Percentiles rank a stretch among this genome's conserved stretches.
Evolutionary conservation across 805 yeast species (phyloP).

Genomic region (Yarrowia porcina): DNA sequence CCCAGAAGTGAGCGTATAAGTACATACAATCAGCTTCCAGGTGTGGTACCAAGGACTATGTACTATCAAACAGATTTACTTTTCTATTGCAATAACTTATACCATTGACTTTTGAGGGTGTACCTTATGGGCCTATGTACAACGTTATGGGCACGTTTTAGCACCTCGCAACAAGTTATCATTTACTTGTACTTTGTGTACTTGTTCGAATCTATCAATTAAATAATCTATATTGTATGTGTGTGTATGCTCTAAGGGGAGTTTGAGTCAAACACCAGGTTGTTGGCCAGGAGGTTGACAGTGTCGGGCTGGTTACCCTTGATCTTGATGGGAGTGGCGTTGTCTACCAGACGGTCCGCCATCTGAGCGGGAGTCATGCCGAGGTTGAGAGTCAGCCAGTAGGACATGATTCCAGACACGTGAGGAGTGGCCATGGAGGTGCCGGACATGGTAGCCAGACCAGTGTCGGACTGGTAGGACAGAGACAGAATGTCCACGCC

Average conservation of each 20-base stretch:
- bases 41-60: too few species aligned
- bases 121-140: too few species aligned
- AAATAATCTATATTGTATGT: conserved; percentile 8
- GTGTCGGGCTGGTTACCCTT: conserved; percentile 28
- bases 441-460: conserved; percentile 55
- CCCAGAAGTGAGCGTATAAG: too few species aligned
- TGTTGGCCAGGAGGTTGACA: conserved; percentile 31
- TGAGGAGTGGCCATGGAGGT: conserved; percentile 99
- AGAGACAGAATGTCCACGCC: conserved; percentile 81
- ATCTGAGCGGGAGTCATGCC: conserved; percentile 37
- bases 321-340: conserved; percentile 28
- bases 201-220: conserved; percentile 21
- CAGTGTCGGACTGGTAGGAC: conserved; percentile 34
- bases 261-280: conserved; percentile 27
- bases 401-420: conserved; percentile 85
- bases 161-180: too few species aligned
- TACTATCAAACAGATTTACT: too few species aligned
- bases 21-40: too few species aligned
- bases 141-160: too few species aligned
- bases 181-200: too few species aligned
- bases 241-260: conserved; percentile 12
- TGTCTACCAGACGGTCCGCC: conserved; percentile 27
- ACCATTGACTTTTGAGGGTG: too few species aligned
- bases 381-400: conserved; percentile 84
- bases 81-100: too few species aligned